These are phyloP conservation scores for Trichodelitschia bisporula DNA, from an alignment of 495 filamentous ascomycete genomes.

Conservation along the genomic window DNA sequence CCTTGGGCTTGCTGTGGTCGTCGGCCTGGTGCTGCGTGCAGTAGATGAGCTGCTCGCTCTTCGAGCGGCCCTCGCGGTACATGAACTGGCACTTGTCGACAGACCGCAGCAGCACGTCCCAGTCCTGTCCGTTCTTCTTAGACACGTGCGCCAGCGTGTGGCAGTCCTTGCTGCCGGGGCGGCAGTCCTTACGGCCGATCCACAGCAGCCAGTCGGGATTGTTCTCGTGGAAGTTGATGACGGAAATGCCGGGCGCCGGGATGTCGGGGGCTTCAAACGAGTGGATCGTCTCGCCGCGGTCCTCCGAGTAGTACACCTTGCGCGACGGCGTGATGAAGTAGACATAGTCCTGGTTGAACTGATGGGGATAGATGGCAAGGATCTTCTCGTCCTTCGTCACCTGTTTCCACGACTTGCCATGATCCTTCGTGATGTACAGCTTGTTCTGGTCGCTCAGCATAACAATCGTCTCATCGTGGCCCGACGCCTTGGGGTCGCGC, in stretches of 20 bases:
- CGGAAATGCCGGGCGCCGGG: slow-evolving; percentile 18
- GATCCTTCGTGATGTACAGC: slow-evolving; percentile 19
- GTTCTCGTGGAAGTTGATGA: slow-evolving; percentile 56
- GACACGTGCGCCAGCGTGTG: slow-evolving; percentile 45
- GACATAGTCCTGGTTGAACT: slow-evolving; percentile 53
- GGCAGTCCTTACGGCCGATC: slow-evolving; percentile 43
- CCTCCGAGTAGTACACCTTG: slow-evolving; percentile 50
- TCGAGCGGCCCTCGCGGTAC: slow-evolving; percentile 25
- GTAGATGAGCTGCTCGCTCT: slow-evolving; percentile 44
- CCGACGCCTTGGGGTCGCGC: slow-evolving; percentile 35
- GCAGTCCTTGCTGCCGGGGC: slow-evolving; percentile 23
- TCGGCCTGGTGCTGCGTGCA: slow-evolving; percentile 54
- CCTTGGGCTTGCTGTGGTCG: slow-evolving; percentile 28
- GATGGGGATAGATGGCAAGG: slow-evolving; percentile 42
- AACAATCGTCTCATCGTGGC: slow-evolving; percentile 62
- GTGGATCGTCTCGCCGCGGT: slow-evolving; percentile 41
- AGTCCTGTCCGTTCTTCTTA: slow-evolving; percentile 49
- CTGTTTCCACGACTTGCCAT: slow-evolving; percentile 63
- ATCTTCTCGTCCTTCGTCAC: slow-evolving; percentile 34
- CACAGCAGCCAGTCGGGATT: slow-evolving; percentile 75
- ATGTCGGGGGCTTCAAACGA: slow-evolving; percentile 37
- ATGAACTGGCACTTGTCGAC: slow-evolving; percentile 67
- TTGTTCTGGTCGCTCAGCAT: slow-evolving; percentile 41
- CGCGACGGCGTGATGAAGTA: slow-evolving; percentile 54
- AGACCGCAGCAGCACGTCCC: slow-evolving; percentile 40